Percentiles rank a stretch among this genome's conserved stretches.
These are phyloP conservation scores for Pythium angustatum DNA, from an alignment of 352 stramenopile genomes.

Conservation along the genomic window DNA sequence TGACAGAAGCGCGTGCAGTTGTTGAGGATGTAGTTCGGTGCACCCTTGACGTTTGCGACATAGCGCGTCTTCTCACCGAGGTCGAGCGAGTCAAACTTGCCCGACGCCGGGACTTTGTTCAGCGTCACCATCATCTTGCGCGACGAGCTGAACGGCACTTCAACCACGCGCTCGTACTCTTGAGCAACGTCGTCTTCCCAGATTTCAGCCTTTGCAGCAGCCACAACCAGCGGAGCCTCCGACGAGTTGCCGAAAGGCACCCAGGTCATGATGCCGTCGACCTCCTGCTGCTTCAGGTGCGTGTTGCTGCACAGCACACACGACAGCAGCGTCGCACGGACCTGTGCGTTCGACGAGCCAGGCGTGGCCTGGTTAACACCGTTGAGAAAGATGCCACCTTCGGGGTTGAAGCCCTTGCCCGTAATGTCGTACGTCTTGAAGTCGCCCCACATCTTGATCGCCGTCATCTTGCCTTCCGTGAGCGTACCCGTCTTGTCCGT, in stretches of 20 bases:
- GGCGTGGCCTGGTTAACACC: constrained; percentile 41
- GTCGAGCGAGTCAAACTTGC: constrained; percentile 43
- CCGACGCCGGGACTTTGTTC: constrained; percentile 41
- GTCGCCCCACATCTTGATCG: constrained; percentile 75
- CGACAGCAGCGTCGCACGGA: constrained; percentile 57
- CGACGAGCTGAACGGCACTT: constrained; percentile 95
- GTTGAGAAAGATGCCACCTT: constrained; percentile 53
- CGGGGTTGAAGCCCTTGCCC: constrained; percentile 58
- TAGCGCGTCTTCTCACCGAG: constrained; percentile 41
- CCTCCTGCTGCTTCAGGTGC: constrained; percentile 59
- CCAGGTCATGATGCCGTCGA: constrained; percentile 47
- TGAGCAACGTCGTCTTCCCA: constrained; percentile 49
- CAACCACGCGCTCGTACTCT: constrained; percentile 73
- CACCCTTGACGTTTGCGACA: constrained; percentile 64
- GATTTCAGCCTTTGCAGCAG: constrained; percentile 68
- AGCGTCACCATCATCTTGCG: constrained; percentile 94
- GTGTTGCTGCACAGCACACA: constrained; percentile 80
- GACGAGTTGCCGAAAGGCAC: constrained; percentile 69
- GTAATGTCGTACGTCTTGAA: constrained; percentile 70
- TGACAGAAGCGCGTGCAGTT: constrained; percentile 64
- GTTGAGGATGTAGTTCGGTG: constrained; percentile 69
- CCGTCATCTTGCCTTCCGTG: constrained; percentile 88
- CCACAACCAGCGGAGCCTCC: constrained; percentile 68
- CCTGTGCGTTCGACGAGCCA: constrained; percentile 47
- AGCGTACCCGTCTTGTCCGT: constrained; percentile 96